A percentile compares a stretch with the other conserved stretches of the same genome.
Evolutionary conservation across 768 basidiomycete species (phyloP).

Genomic region (Mycena capillaripes): DNA sequence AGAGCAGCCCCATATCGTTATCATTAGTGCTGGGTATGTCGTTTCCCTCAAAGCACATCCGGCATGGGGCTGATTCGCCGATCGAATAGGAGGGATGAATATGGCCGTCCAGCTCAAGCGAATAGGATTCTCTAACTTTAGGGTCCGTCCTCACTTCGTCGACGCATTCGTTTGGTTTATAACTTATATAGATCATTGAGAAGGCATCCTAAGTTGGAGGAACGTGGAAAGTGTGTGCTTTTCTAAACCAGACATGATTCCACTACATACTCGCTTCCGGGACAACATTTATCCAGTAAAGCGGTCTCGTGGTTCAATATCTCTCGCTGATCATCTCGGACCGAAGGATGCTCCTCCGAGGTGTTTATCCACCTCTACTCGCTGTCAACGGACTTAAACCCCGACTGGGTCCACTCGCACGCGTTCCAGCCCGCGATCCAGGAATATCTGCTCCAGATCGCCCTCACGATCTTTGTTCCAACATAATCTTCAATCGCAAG

Average conservation of each 20-base stretch:
- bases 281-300: conserved; percentile 52
- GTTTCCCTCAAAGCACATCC: neutral
- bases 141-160: conserved; percentile 43
- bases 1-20: conserved; percentile 22
- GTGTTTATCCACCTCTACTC: conserved; percentile 57
- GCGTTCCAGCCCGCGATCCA: conserved; percentile 58
- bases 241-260: too few relatives aligned
- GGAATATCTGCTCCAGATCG: conserved; percentile 56
- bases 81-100: conserved; percentile 10
- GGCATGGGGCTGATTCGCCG: neutral
- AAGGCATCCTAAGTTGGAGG: conserved; percentile 61
- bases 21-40: conserved; percentile 25
- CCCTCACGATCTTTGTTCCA: conserved; percentile 52
- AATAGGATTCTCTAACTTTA: conserved; percentile 56
- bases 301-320: neutral
- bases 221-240: conserved; percentile 67
- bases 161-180: too few relatives aligned
- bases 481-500: conserved; percentile 57
- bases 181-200: conserved; percentile 57
- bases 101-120: conserved; percentile 32
- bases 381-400: conserved; percentile 60
- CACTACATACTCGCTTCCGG: conserved; percentile 32
- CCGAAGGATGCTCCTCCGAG: conserved; percentile 62
- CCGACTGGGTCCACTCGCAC: conserved; percentile 58
- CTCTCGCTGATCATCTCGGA: conserved; percentile 42